phyloP scores from a whole-genome alignment of 75 land plant genomes.

The Selaginella tamariscina region DNA sequence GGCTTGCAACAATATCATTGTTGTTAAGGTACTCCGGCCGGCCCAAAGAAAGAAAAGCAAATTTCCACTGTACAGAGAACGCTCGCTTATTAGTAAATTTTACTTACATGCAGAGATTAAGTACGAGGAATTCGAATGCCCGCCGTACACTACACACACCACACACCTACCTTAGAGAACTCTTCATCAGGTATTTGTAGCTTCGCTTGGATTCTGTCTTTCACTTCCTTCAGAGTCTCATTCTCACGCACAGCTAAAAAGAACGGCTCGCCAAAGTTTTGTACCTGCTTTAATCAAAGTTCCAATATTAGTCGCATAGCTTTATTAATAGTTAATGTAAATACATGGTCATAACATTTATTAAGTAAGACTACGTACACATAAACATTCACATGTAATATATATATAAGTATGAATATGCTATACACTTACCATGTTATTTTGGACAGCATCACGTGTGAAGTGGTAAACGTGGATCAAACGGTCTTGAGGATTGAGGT shows the following conservation, averaged over 20 bases:
- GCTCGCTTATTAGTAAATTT: too few relatives aligned
- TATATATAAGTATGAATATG: neutral
- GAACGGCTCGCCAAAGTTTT: constrained; percentile 99
- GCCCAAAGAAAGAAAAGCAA: constrained; percentile 65
- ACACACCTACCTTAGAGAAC: constrained; percentile 56
- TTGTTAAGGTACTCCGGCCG: constrained; percentile 73
- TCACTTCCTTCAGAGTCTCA: constrained; percentile 78
- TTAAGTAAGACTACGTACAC: too few relatives aligned
- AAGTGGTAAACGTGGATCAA: constrained; percentile 95
- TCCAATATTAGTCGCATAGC: too few relatives aligned
- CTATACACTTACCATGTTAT: constrained; percentile 45
- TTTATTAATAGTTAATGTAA: too few relatives aligned
- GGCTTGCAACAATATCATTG: constrained; percentile 44
- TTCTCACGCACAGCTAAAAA: constrained; percentile 73
- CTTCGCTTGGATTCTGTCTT: constrained; percentile 72
- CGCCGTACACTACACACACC: neutral
- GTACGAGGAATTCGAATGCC: neutral
- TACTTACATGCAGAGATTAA: too few relatives aligned
- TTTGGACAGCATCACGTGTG: constrained; percentile 60
- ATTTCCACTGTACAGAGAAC: constrained; percentile 53
- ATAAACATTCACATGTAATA: neutral
- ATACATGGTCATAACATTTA: too few relatives aligned
- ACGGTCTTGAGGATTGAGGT: constrained; percentile 70
- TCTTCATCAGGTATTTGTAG: constrained; percentile 93
- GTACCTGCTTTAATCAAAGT: constrained; percentile 44